These are phyloP conservation scores for Hygrophorus pudorinus DNA, from an alignment of 768 basidiomycete genomes.

Conservation along the genomic window DNA sequence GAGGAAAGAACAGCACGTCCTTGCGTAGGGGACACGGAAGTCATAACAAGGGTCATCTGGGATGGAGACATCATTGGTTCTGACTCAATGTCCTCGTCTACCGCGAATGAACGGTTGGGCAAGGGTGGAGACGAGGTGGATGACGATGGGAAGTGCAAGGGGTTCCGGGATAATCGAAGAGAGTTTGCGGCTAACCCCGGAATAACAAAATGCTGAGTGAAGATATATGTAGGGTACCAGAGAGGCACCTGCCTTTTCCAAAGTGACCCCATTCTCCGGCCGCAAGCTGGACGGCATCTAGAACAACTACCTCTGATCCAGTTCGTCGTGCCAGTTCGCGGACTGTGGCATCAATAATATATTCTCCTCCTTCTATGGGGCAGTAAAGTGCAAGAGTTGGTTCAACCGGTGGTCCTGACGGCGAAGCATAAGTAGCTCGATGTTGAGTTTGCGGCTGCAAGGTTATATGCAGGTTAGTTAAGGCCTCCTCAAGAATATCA, in stretches of 20 bases:
- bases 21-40: conserved; percentile 26
- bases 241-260: conserved; percentile 50
- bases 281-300: conserved; percentile 79
- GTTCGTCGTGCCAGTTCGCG: conserved; percentile 64
- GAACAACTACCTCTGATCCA: conserved; percentile 70
- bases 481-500: conserved; percentile 65
- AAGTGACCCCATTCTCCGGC: conserved; percentile 84
- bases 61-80: conserved; percentile 26
- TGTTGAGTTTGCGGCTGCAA: conserved; percentile 79
- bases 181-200: conserved; percentile 53
- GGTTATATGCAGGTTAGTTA: conserved; percentile 66
- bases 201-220: conserved; percentile 1
- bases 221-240: not conserved
- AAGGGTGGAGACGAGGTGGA: conserved; percentile 15
- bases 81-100: conserved; percentile 37
- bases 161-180: conserved; percentile 62
- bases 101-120: conserved; percentile 15
- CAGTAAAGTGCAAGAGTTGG: conserved; percentile 83
- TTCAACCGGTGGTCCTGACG: conserved; percentile 48
- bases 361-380: conserved; percentile 42
- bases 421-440: conserved; percentile 49
- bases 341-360: conserved; percentile 65
- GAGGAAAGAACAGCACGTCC: conserved; percentile 32
- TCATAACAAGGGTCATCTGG: conserved; percentile 33
- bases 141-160: conserved; percentile 50